Percentiles rank a stretch among this genome's conserved stretches.
Conservation (phyloP, 2,329 filamentous ascomycete genomes). For the Macrophomina tecta region DNA sequence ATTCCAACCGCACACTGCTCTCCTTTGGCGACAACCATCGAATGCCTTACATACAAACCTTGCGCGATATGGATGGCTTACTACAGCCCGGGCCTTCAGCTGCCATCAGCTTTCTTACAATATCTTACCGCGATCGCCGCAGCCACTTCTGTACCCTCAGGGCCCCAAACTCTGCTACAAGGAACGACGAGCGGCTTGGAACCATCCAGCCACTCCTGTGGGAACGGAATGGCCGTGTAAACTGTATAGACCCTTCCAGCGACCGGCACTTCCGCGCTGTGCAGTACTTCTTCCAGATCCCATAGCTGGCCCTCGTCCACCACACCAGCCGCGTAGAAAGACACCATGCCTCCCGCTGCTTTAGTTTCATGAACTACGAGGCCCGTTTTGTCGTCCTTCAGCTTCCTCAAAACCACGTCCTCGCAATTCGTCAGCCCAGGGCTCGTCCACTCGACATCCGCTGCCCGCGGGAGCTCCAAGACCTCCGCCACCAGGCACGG, state of each 20-base stretch:
- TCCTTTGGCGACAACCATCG: too few relatives aligned
- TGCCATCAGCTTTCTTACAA: not conserved
- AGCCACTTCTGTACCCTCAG: slow-evolving; percentile 22
- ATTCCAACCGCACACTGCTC: too few relatives aligned
- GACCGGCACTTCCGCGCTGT: not conserved
- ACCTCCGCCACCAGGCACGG: slow-evolving; percentile 80
- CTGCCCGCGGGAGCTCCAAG: slow-evolving; percentile 73
- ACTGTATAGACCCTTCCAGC: slow-evolving; percentile 10
- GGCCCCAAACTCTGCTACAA: slow-evolving; percentile 29
- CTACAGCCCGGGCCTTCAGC: not conserved
- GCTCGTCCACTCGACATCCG: slow-evolving; percentile 84
- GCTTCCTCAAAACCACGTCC: slow-evolving; percentile 34
- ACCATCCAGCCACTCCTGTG: slow-evolving; percentile 7
- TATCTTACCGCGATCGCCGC: slow-evolving; percentile 22
- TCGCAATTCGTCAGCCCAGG: slow-evolving; percentile 56
- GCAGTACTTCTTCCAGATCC: slow-evolving; percentile 11
- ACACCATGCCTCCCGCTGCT: not conserved
- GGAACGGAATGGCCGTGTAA: not conserved
- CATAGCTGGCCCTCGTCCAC: not conserved
- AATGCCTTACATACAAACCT: too few relatives aligned
- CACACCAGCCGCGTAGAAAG: slow-evolving; percentile 6
- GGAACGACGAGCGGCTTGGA: slow-evolving; percentile 25
- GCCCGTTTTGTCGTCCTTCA: slow-evolving; percentile 30
- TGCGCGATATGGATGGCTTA: too few relatives aligned
- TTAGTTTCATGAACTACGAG: slow-evolving; percentile 32